Base-by-base conservation (phyloP, 2,329 filamentous ascomycete genomes). In the Sclerotinia subarctica region DNA sequence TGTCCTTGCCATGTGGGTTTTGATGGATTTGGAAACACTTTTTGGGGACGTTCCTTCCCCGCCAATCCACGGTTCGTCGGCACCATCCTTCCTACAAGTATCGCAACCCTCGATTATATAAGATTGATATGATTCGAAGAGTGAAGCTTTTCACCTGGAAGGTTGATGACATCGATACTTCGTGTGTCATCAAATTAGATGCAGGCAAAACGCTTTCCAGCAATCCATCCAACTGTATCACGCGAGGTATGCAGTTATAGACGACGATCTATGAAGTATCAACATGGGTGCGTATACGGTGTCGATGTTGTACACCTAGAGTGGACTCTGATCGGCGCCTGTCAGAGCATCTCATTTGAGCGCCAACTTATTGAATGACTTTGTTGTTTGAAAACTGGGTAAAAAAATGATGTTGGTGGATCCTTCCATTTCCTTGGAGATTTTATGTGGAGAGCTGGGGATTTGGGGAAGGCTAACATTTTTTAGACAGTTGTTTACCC, bases 301-400 rank as follows among this genome's bases (percentile, higher is more conserved):
- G 35, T 35, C 35, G n/a, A 42, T n/a, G 19, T 3, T 4, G 49
- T 62, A 21, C 32, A 42, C 46, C 46, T 63, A 63, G 32, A 38
- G 17, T 26, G 32, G 59, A 63, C 11, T 51, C 15, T 51, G 59
- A 63, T 63, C 46, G n/a, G 59, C 46, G 59, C 46, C 51, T 63
- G 46, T 51, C 46, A 51, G n/a, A 24, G 59, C 35, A 62, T 49
- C 29, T 38, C 29, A 51, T 63, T n/a, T 63, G 46, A 46, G 59
- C 46, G 46, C 47, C 47, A 63, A 42, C 46, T 51, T 38, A 15
- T 38, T n/a, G 32, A 63, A 13, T 26, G 29, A 7, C n/a, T 47
- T 51, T 63, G 29, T 42, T 26, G 32, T 63, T 63, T 49, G 17
- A 26, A 63, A 63, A 42, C n/a, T 62, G 59, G 59, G 15, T n/a